Evolutionary conservation across 148 eudicot species (phyloP), one percentile per base, ranked within the genome.

Genomic region (Amaranthus palmeri): DNA sequence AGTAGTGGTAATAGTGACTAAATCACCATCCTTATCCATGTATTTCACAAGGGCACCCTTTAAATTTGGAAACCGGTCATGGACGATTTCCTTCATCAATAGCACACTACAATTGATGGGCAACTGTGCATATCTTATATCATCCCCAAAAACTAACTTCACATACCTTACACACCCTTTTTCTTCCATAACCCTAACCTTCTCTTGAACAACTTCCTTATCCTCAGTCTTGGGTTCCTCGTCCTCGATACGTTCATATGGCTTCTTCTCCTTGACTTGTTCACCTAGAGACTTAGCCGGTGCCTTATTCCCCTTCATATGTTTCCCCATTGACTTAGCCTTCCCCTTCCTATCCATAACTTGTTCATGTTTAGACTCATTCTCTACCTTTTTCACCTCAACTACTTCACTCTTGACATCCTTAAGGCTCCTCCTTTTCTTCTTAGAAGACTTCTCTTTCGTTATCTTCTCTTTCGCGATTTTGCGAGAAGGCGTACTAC

Each of bases 11-110:
- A 95, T 95, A 2, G 98, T 95, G 61, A 95, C 78, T 80, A 89
- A 83, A 82, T 95, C 98, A 57, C 97, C 97, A 72, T 95, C 98
- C 72, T 74, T 86, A 77, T 95, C 98, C 73, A 75, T 85, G 74
- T 89, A 95, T 84, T 95, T 95, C 54, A 95, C 81, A 73, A 95
- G 96, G 17, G 80, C 86, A 72, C 90, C 98, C 76, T 89, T 83
- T 72, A 91, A 76, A 75, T 74, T 83, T 4, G 98, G 96, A 84
- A 87, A 95, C 43, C 97, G 77, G 61, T 93, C 98, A 71, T 82
- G 80, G 53, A 89, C 93, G 67, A 88, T 81, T 67, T 89, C 97
- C 81, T 96, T 88, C 75, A 89, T 83, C 63, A 88, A 67, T 40
- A 81, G 71, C 69, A 88, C 80, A 52, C 77, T 78, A 56, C 96